These are phyloP conservation scores for Capsicum rhomboideum DNA, from an alignment of 257 asterid species.

Conservation along the genomic window DNA sequence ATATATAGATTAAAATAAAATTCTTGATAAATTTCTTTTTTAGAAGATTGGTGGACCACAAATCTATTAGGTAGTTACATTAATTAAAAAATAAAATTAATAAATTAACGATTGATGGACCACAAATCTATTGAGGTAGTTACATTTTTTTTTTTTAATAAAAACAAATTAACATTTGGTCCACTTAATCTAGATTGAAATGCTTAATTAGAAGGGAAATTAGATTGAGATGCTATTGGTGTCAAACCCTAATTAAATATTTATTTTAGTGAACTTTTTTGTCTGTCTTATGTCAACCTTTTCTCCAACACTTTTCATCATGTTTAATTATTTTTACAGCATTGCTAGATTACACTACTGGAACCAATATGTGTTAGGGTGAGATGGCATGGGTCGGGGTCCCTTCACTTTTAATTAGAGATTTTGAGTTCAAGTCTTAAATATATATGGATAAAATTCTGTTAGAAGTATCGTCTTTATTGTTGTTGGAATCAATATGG, in stretches of 20 bases:
- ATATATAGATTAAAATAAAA: background rate
- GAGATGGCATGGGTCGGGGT: too few relatives aligned
- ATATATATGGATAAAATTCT: too few relatives aligned
- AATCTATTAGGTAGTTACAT: background rate
- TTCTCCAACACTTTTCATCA: slow-evolving; percentile 31
- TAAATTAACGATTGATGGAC: background rate
- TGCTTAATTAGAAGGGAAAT: background rate
- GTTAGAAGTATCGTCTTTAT: too few relatives aligned
- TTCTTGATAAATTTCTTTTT: background rate
- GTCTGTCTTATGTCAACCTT: slow-evolving; percentile 35
- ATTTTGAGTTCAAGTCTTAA: too few relatives aligned
- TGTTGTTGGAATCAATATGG: too few relatives aligned
- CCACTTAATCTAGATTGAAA: background rate
- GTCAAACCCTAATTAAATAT: slow-evolving; percentile 12
- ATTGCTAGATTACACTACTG: background rate
- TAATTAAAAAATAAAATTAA: background rate
- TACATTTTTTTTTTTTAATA: background rate
- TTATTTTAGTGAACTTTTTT: slow-evolving; percentile 35
- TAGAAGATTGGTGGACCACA: background rate
- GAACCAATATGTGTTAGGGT: too few relatives aligned
- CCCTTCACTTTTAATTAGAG: too few relatives aligned
- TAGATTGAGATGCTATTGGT: slow-evolving; percentile 8
- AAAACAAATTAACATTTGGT: background rate
- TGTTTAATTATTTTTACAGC: slow-evolving; percentile 12
- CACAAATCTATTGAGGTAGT: slow-evolving; percentile 1